A percentile compares a stretch with the other conserved stretches of the same genome.
These are phyloP conservation scores for Claviceps quebecensis DNA, from an alignment of 2,329 filamentous ascomycete genomes.

Conservation along the genomic window DNA sequence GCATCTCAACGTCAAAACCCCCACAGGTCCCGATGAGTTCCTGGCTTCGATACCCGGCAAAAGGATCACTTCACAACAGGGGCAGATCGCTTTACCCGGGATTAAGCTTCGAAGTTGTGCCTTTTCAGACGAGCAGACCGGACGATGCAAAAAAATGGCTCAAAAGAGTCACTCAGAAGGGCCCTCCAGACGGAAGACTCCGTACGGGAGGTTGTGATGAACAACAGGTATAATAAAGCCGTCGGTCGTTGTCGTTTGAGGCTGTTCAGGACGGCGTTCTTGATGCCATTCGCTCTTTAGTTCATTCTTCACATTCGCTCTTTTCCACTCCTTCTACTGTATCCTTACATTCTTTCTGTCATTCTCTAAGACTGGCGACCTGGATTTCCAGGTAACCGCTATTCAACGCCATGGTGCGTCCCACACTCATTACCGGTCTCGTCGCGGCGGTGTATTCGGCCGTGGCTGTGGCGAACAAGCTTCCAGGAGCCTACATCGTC, in stretches of 20 bases:
- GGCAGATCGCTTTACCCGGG: background rate
- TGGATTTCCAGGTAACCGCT: background rate
- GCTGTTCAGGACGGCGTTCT: too few species aligned
- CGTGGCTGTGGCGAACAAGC: slow-evolving; percentile 16
- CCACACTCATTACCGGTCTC: slow-evolving; percentile 6
- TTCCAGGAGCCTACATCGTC: slow-evolving; percentile 37
- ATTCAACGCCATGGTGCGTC: slow-evolving; percentile 6
- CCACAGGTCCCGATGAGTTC: background rate
- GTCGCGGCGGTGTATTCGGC: slow-evolving; percentile 14
- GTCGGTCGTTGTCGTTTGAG: background rate
- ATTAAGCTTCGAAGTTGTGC: background rate
- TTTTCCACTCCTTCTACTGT: background rate
- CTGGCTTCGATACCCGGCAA: background rate
- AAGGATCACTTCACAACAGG: background rate
- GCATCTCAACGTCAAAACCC: background rate
- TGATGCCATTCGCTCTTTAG: background rate
- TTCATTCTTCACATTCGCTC: background rate
- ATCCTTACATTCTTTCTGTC: background rate
- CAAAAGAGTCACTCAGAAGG: background rate
- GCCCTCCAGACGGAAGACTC: background rate
- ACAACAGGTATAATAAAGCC: background rate
- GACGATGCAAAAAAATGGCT: background rate
- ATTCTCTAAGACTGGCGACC: background rate
- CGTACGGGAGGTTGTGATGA: background rate
- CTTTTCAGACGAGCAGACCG: background rate